These are phyloP conservation scores for Lasiodiplodia sp. DNA, from an alignment of 2,329 filamentous ascomycete genomes.

Conservation along the genomic window DNA sequence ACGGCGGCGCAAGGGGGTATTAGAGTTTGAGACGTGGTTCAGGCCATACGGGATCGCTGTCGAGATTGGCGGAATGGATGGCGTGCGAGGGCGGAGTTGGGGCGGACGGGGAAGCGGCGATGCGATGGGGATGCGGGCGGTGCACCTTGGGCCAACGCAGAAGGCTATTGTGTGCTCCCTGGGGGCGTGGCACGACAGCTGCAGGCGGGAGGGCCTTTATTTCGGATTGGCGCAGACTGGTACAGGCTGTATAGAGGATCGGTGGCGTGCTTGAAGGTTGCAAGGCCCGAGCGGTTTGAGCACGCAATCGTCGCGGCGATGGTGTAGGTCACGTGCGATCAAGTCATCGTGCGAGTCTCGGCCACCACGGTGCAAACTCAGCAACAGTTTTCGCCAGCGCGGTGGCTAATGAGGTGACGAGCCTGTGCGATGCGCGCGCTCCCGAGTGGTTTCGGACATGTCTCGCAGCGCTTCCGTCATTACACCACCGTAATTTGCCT, in stretches of 20 bases:
- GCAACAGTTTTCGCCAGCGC: neutral
- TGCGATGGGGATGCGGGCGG: neutral
- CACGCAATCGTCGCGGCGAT: conserved; percentile 19
- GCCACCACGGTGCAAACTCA: conserved; percentile 4
- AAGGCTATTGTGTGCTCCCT: conserved; percentile 17
- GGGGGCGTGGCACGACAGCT: conserved; percentile 22
- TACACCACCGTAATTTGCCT: neutral
- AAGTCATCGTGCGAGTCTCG: conserved; percentile 10
- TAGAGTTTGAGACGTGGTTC: conserved; percentile 28
- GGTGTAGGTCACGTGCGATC: conserved; percentile 16
- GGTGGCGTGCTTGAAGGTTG: conserved; percentile 25
- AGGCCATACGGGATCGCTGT: conserved; percentile 26
- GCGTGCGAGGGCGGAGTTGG: conserved; percentile 25
- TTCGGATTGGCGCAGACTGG: conserved; percentile 1
- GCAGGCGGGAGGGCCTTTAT: conserved; percentile 22
- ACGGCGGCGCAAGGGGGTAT: conserved; percentile 17
- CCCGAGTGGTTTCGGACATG: conserved; percentile 5
- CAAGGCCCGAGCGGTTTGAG: conserved; percentile 15
- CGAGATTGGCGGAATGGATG: conserved; percentile 26
- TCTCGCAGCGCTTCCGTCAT: conserved; percentile 2
- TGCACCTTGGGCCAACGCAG: conserved; percentile 12
- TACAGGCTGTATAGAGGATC: conserved; percentile 10
- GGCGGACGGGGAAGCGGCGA: conserved; percentile 6
- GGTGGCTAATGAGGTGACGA: conserved; percentile 19
- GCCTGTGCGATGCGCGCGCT: conserved; percentile 3